phyloP scores from a whole-genome alignment of 75 land plant genomes.

The Cunninghamia lanceolata region DNA sequence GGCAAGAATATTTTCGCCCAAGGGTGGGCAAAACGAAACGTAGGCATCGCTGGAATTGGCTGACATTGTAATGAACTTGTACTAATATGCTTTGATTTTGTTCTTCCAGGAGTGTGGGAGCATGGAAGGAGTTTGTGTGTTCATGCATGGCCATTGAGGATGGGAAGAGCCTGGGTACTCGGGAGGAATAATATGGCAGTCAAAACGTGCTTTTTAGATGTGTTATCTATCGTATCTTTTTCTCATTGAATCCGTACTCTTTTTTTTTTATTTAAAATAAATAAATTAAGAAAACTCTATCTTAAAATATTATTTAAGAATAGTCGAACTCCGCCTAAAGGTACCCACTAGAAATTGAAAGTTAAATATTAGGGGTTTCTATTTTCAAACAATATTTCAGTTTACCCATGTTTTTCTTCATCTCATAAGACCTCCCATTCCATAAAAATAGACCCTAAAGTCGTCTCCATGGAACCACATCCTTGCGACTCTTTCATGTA shows the following conservation, averaged over 20 bases:
- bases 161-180: neutral
- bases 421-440: too few relatives aligned
- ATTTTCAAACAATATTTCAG: too few relatives aligned
- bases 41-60: neutral
- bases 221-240: neutral
- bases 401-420: too few relatives aligned
- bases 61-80: neutral
- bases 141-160: slow-evolving; percentile 1
- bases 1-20: neutral
- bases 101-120: neutral
- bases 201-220: neutral
- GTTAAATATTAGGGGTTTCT: too few relatives aligned
- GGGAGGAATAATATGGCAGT: neutral
- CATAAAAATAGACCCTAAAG: too few relatives aligned
- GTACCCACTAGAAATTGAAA: too few relatives aligned
- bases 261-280: neutral
- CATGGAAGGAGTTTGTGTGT: neutral
- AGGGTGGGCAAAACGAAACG: neutral
- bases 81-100: neutral
- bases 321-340: too few relatives aligned
- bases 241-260: neutral
- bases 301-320: too few relatives aligned
- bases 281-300: too few relatives aligned
- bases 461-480: too few relatives aligned
- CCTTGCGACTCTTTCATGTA: too few relatives aligned